phyloP scores from a whole-genome alignment of 2,329 filamentous ascomycete species.

The Neopestalotiopsis rosae region DNA sequence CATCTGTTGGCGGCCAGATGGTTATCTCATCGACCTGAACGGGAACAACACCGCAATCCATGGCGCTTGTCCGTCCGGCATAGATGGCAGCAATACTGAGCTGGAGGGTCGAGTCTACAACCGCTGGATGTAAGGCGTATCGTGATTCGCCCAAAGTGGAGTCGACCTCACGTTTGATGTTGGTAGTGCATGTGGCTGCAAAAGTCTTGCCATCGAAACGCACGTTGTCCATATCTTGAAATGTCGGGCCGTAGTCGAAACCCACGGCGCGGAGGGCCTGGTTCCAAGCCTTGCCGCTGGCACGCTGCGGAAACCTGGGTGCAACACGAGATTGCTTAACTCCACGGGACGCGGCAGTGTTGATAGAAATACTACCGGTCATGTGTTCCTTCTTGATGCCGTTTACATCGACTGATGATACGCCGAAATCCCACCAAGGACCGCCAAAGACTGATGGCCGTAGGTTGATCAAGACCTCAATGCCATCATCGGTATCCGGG shows the following conservation, averaged over 20 bases:
- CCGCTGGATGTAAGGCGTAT: conserved; percentile 44
- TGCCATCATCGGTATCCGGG: conserved; percentile 36
- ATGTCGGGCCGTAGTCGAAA: conserved; percentile 44
- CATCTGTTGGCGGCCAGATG: conserved; percentile 25
- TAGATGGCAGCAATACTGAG: conserved; percentile 38
- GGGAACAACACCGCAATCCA: conserved; percentile 39
- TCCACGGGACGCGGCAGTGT: conserved; percentile 20
- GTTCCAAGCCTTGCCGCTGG: conserved; percentile 36
- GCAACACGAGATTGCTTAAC: conserved; percentile 19
- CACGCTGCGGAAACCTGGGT: conserved; percentile 28
- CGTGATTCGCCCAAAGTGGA: conserved; percentile 39
- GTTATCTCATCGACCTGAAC: conserved; percentile 32
- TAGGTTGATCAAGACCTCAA: conserved; percentile 34
- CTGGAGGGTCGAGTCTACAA: conserved; percentile 43
- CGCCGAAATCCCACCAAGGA: conserved; percentile 36
- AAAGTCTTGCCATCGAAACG: conserved; percentile 31
- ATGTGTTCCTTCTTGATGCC: conserved; percentile 31
- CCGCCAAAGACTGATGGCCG: conserved; percentile 23
- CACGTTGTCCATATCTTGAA: conserved; percentile 40
- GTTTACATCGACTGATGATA: conserved; percentile 31
- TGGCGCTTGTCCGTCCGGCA: conserved; percentile 31
- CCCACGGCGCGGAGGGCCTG: conserved; percentile 40
- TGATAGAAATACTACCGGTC: conserved; percentile 32
- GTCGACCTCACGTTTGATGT: conserved; percentile 25
- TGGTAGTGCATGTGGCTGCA: conserved; percentile 33